Percentiles rank a stretch among this genome's conserved stretches.
These are phyloP conservation scores for Blepharisma japonicum DNA, from an alignment of 73 alveolate species.

Conservation along the genomic window DNA sequence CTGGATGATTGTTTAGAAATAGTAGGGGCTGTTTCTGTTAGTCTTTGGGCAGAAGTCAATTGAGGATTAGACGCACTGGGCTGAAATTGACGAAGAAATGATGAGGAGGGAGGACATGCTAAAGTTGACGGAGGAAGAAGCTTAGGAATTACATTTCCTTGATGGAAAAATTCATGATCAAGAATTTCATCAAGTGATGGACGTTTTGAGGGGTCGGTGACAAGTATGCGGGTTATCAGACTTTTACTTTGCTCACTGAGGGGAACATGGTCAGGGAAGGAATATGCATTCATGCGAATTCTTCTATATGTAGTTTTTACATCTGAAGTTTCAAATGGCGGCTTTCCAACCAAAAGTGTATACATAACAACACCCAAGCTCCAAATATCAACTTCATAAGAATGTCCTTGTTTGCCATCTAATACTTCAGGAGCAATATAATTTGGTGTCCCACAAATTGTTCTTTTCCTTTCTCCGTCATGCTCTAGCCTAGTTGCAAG, in stretches of 20 bases:
- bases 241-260: conserved; percentile 86
- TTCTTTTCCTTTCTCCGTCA: conserved; percentile 96
- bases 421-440: conserved; percentile 97
- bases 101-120: conserved; percentile 89
- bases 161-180: conserved; percentile 82
- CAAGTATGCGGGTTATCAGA: conserved; percentile 74
- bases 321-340: conserved; percentile 94
- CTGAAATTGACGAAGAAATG: conserved; percentile 60
- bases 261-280: conserved; percentile 90
- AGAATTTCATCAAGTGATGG: conserved; percentile 89
- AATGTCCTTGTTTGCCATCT: conserved; percentile 92
- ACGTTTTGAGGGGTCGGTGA: conserved; percentile 86
- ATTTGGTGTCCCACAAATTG: conserved; percentile 98
- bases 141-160: conserved; percentile 82
- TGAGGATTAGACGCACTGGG: conserved; percentile 47
- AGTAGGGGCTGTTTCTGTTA: conserved; percentile 44
- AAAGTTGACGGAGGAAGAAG: conserved; percentile 81
- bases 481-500: conserved; percentile 95
- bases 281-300: conserved; percentile 75
- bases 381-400: conserved; percentile 98
- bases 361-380: conserved; percentile 94
- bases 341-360: conserved; percentile 93
- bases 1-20: background rate
- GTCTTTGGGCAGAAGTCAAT: conserved; percentile 28
- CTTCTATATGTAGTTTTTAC: conserved; percentile 88